These are phyloP conservation scores for Trifolium pratense DNA, from an alignment of 306 rosid species.

Conservation along the genomic window DNA sequence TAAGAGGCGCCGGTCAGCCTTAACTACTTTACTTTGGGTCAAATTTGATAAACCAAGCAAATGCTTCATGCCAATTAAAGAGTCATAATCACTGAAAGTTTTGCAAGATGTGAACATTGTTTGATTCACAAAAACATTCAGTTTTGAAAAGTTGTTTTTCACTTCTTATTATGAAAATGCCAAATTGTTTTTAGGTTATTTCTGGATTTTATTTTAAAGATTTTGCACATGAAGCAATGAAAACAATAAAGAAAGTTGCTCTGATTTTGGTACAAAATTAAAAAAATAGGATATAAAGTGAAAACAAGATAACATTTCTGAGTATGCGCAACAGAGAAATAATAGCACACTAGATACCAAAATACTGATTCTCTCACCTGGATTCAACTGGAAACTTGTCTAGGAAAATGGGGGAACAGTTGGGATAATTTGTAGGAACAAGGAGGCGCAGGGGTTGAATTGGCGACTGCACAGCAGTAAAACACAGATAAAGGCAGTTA, in stretches of 20 bases:
- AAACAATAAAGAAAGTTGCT: background rate
- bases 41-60: constrained; percentile 18
- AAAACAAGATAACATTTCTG: background rate
- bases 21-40: background rate
- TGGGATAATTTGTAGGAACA: constrained; percentile 94
- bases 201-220: constrained; percentile 4
- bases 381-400: constrained; percentile 93
- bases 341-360: constrained; percentile 34
- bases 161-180: background rate
- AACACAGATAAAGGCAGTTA: constrained; percentile 38
- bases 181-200: background rate
- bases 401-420: constrained; percentile 82
- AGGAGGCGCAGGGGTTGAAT: constrained; percentile 94
- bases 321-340: no score
- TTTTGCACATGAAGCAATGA: constrained; percentile 5
- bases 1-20: constrained; percentile 28
- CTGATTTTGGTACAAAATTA: background rate
- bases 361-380: constrained; percentile 62
- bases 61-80: background rate
- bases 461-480: constrained; percentile 78
- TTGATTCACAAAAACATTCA: background rate
- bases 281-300: background rate
- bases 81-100: constrained; percentile 21
- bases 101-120: constrained; percentile 12
- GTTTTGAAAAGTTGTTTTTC: background rate